Conservation (phyloP, 345 rosid genomes). For the Brassica napus region DNA sequence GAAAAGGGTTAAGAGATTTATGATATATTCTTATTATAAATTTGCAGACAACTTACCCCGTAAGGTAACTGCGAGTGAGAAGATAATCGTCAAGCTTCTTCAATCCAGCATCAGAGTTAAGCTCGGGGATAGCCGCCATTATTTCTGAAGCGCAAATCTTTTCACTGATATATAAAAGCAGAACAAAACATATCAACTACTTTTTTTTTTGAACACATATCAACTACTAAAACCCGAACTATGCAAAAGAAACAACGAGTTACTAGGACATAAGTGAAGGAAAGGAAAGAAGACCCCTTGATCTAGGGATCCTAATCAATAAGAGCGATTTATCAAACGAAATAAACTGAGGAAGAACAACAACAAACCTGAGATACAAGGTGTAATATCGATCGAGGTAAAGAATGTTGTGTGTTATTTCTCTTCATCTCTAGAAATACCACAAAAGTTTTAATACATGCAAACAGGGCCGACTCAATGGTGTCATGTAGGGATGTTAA, state of each 20-base stretch:
- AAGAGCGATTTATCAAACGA: not conserved
- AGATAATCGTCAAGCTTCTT: slow-evolving; percentile 84
- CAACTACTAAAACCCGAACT: not conserved
- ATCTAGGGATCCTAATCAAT: not conserved
- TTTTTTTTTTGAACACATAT: too few species aligned
- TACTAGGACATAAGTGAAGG: not conserved
- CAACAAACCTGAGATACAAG: not conserved
- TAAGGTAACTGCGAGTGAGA: slow-evolving; percentile 73
- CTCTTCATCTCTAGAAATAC: not conserved
- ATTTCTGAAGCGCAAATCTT: slow-evolving; percentile 16
- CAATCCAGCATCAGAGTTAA: slow-evolving; percentile 63
- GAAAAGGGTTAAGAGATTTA: not conserved
- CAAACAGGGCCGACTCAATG: not conserved
- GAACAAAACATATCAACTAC: not conserved
- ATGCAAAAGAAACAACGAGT: not conserved
- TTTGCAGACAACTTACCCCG: slow-evolving; percentile 53
- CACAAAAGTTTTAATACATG: not conserved
- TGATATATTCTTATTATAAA: not conserved
- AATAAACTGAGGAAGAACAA: not conserved
- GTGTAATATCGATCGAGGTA: not conserved
- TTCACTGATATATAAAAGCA: slow-evolving; percentile 24
- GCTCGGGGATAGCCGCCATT: slow-evolving; percentile 64
- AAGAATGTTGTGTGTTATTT: not conserved
- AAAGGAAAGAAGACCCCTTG: not conserved
- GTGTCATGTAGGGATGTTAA: too few species aligned